A percentile compares a stretch with the other conserved stretches of the same genome.
Conservation (phyloP, 192 early-diverging fungal species). For the Tieghemiomyces parasiticus region DNA sequence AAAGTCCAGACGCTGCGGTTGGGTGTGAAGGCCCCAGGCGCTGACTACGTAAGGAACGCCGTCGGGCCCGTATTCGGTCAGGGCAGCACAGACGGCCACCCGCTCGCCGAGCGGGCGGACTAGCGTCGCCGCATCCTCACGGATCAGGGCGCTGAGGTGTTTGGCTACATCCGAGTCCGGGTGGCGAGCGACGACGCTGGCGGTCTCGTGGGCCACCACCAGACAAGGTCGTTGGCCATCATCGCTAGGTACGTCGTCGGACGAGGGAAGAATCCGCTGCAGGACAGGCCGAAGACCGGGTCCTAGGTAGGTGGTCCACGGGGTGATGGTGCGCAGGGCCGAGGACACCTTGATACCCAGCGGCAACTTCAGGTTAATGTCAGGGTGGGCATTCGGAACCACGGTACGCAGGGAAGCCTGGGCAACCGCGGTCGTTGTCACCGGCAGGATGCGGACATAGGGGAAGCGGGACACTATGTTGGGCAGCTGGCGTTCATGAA, state of each 20-base stretch:
- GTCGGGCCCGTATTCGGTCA: constrained; percentile 20
- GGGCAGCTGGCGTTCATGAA: constrained; percentile 45
- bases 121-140: constrained; percentile 30
- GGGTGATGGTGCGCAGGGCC: constrained; percentile 48
- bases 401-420: constrained; percentile 46
- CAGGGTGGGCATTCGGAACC: constrained; percentile 17
- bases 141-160: constrained; percentile 38
- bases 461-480: constrained; percentile 33
- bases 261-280: constrained; percentile 22
- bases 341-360: constrained; percentile 48
- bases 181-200: constrained; percentile 30
- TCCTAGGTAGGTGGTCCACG: constrained; percentile 40
- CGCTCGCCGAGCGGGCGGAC: constrained; percentile 22
- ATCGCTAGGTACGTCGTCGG: no score
- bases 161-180: constrained; percentile 43
- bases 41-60: constrained; percentile 24
- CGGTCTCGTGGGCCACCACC: constrained; percentile 34
- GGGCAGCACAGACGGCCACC: constrained; percentile 37
- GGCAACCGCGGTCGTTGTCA: constrained; percentile 23
- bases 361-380: constrained; percentile 33
- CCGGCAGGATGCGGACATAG: constrained; percentile 25
- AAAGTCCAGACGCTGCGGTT: constrained; percentile 27
- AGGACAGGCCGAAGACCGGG: constrained; percentile 32
- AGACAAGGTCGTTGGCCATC: no score
- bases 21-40: constrained; percentile 28